phyloP scores from a whole-genome alignment of 1,284 basidiomycete genomes.

The Lentinula novae-zelandiae region DNA sequence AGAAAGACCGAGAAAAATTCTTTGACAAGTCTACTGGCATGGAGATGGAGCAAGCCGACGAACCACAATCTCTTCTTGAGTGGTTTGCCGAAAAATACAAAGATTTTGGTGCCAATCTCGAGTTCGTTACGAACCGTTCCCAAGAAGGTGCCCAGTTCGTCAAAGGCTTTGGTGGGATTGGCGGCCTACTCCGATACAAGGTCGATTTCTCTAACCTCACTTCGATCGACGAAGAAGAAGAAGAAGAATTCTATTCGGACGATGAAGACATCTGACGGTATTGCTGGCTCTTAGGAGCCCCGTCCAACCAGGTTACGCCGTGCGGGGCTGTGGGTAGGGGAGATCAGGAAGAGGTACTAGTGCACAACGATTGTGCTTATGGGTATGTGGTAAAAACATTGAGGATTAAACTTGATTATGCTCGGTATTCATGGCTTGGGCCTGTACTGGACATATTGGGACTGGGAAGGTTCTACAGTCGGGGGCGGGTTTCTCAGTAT shows the following conservation, averaged over 20 bases:
- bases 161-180: constrained; percentile 98
- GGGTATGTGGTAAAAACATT: background rate
- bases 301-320: constrained; percentile 51
- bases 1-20: constrained; percentile 92
- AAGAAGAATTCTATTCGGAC: constrained; percentile 81
- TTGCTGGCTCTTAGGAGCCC: constrained; percentile 79
- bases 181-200: constrained; percentile 93
- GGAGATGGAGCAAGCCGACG: constrained; percentile 89
- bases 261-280: constrained; percentile 82
- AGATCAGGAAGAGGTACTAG: constrained; percentile 14
- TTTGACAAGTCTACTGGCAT: constrained; percentile 90
- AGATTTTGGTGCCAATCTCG: constrained; percentile 93
- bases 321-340: constrained; percentile 44
- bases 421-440: constrained; percentile 5
- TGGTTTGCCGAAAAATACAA: constrained; percentile 99
- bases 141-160: constrained; percentile 99
- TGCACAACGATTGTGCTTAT: background rate
- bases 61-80: constrained; percentile 85
- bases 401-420: background rate
- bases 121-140: constrained; percentile 87
- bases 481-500: background rate
- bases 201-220: constrained; percentile 86
- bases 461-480: background rate
- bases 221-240: constrained; percentile 64
- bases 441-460: constrained; percentile 4